Evolutionary conservation across 2,329 filamentous ascomycete species (phyloP).

Genomic region (Stachybotrys chartarum): DNA sequence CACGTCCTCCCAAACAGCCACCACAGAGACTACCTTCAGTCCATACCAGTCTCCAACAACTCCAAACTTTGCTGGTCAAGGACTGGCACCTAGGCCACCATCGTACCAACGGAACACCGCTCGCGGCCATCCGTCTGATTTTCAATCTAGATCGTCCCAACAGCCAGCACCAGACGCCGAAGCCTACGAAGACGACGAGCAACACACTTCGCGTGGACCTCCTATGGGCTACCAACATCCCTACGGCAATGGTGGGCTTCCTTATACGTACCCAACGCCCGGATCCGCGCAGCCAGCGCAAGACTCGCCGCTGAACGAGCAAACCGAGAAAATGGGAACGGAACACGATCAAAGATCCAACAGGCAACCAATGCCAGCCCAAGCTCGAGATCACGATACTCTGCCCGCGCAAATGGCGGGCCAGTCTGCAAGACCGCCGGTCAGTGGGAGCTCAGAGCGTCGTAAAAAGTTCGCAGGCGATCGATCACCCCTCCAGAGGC

Average conservation of each 20-base stretch:
- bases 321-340: constrained; percentile 12
- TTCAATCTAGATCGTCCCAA: constrained; percentile 15
- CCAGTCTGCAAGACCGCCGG: constrained; percentile 29
- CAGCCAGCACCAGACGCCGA: constrained; percentile 19
- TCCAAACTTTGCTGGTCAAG: constrained; percentile 42
- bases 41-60: constrained; percentile 48
- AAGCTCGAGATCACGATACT: neutral
- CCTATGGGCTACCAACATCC: constrained; percentile 50
- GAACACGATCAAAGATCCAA: constrained; percentile 7
- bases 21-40: constrained; percentile 52
- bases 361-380: neutral
- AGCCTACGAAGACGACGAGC: constrained; percentile 30
- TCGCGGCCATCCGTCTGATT: constrained; percentile 15
- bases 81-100: constrained; percentile 52
- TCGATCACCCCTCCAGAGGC: constrained; percentile 84
- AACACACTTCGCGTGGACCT: constrained; percentile 41
- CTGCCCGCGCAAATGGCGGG: constrained; percentile 2
- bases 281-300: constrained; percentile 5
- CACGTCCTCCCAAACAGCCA: constrained; percentile 48
- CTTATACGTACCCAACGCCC: constrained; percentile 14
- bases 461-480: constrained; percentile 65
- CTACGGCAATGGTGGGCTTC: constrained; percentile 21
- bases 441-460: constrained; percentile 31
- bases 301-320: neutral
- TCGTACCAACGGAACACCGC: constrained; percentile 37